These are phyloP conservation scores for Aurifilum marmelostoma DNA, from an alignment of 2,329 filamentous ascomycete genomes.

Conservation along the genomic window DNA sequence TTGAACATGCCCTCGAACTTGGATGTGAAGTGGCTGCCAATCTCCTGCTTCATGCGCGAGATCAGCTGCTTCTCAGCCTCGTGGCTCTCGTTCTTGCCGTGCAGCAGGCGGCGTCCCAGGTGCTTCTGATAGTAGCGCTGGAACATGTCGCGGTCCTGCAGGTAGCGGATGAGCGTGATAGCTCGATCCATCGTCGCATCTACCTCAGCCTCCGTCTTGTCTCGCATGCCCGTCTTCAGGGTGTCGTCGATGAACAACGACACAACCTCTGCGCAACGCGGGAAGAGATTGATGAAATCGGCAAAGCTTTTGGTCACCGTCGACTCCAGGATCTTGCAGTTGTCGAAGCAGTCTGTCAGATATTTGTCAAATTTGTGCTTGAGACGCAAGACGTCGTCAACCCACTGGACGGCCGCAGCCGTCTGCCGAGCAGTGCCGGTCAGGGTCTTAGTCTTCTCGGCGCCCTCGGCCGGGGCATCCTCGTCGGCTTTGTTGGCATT, in stretches of 20 bases:
- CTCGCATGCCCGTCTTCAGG: constrained; percentile 89
- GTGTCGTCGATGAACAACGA: constrained; percentile 97
- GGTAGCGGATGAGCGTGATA: constrained; percentile 82
- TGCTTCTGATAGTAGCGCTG: constrained; percentile 99
- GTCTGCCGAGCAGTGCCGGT: constrained; percentile 77
- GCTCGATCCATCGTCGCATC: constrained; percentile 86
- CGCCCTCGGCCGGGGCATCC: constrained; percentile 48
- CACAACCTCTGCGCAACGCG: constrained; percentile 84
- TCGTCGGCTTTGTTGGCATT: constrained; percentile 40
- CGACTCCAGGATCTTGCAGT: constrained; percentile 78
- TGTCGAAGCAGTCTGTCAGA: constrained; percentile 71
- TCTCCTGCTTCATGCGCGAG: constrained; percentile 92
- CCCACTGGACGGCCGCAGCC: constrained; percentile 88
- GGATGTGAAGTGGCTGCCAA: constrained; percentile 89
- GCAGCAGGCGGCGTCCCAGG: constrained; percentile 81
- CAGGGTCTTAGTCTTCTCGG: constrained; percentile 54
- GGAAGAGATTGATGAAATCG: constrained; percentile 92
- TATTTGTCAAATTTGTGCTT: constrained; percentile 90
- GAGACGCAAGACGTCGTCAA: constrained; percentile 82
- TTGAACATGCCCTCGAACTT: constrained; percentile 98
- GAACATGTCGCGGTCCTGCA: constrained; percentile 91
- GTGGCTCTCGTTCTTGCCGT: constrained; percentile 86
- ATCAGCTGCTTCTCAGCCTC: constrained; percentile 97
- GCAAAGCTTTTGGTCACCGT: constrained; percentile 85
- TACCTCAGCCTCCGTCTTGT: constrained; percentile 87